A percentile compares a stretch with the other conserved stretches of the same genome.
Conservation (phyloP, 2,329 filamentous ascomycete species). For the Dryadomyces quercivorus region DNA sequence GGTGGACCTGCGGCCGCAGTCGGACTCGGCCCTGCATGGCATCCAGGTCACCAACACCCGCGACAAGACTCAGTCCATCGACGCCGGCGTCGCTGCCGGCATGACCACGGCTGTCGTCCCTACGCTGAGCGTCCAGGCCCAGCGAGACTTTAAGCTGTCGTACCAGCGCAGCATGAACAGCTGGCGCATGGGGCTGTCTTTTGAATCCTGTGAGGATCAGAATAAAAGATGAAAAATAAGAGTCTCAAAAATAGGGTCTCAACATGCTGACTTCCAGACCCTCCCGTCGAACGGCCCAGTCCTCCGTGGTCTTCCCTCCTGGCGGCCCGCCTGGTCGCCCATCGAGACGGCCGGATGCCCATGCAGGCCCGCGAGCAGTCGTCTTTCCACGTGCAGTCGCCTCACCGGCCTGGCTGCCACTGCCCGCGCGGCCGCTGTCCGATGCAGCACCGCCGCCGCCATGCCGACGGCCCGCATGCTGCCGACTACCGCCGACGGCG, state of each 20-base stretch:
- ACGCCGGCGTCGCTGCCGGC: slow-evolving; percentile 9
- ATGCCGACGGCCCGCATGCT: background rate
- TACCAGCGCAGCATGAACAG: slow-evolving; percentile 15
- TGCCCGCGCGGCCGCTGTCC: slow-evolving; percentile 6
- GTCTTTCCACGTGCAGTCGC: slow-evolving; percentile 10
- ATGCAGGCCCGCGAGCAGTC: slow-evolving; percentile 1
- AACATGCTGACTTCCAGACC: background rate
- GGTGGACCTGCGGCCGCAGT: slow-evolving; percentile 10
- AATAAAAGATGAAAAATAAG: too few relatives aligned
- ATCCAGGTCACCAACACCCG: slow-evolving; percentile 11
- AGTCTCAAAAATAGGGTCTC: background rate
- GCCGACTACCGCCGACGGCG: background rate
- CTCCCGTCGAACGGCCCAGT: background rate
- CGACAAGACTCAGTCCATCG: slow-evolving; percentile 6
- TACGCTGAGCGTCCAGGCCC: slow-evolving; percentile 13
- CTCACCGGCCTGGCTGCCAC: slow-evolving; percentile 7
- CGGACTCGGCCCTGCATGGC: slow-evolving; percentile 10
- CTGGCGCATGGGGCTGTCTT: slow-evolving; percentile 14
- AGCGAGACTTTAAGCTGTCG: slow-evolving; percentile 13
- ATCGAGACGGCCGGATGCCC: background rate
- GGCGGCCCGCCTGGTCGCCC: background rate
- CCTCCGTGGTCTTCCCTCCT: background rate
- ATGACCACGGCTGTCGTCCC: slow-evolving; percentile 6
- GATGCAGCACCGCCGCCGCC: background rate
- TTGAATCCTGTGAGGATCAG: slow-evolving; percentile 14